Base-by-base conservation (phyloP, 306 rosid species). In the Abrus pulchellus region DNA sequence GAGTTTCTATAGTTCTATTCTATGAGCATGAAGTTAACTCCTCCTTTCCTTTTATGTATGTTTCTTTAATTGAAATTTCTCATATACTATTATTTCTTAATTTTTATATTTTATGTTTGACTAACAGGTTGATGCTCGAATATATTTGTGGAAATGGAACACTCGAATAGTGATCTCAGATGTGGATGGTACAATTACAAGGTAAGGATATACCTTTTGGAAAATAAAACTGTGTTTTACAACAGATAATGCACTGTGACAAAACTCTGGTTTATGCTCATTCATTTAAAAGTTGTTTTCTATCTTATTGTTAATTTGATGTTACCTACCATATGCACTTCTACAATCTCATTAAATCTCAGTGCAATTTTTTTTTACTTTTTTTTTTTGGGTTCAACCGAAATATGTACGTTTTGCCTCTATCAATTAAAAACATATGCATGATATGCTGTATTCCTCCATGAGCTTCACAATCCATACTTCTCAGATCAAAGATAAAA, bases 131-230 rank as follows among this genome's bases (percentile, higher is more conserved):
- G 97, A 96, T 81, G 93, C 94, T 73, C 88, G 88, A 61, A 93
- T 96, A 76, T 93, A 81, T 87, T 82, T 92, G 77, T 96, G 98
- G 99, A 93, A 96, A 86, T 96, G 98, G 99, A 86, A 92, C 64
- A 77, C 86, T 72, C 97, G 89, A 8, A 86, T 96, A 48, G 99
- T 96, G 71, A 92, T 96, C 84, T 96, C 99, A 60, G 99, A 96
- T 66, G 99, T 96, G 78, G 99, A 96, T 85, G 99, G 99, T 67
- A 96, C 99, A 78, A 96, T 96, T 72, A 96, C 99, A 77, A 93
- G 82, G 99, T 96, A 84, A 78, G 83, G 44, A 68, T 74, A 30
- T 81, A 69, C 60, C 60, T 83, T 57, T 73, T 32, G 10, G 77
- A 76, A 76, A 63, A 48, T 71, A 44, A 49, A 67, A 44, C 55